Evolutionary conservation across 2,329 filamentous ascomycete species (phyloP).

Genomic region (Teratosphaeria nubilosa): DNA sequence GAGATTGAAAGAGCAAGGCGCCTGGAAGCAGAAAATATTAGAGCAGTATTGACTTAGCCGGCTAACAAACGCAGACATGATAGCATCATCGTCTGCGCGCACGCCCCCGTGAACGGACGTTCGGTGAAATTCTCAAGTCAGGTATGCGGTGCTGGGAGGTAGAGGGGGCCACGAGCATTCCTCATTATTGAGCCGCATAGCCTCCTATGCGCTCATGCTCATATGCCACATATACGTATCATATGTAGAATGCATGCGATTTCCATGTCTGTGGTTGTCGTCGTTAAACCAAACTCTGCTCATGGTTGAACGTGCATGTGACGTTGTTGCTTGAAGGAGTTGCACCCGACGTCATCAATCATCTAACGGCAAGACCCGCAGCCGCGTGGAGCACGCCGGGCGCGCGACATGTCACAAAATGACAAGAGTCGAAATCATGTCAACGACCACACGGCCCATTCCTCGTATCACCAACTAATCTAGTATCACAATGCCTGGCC

Average conservation of each 20-base stretch:
- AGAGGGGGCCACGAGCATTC: neutral
- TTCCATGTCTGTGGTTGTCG: neutral
- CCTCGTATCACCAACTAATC: neutral
- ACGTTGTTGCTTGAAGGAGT: neutral
- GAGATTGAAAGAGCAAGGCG: neutral
- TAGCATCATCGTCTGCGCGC: neutral
- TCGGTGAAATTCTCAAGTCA: neutral
- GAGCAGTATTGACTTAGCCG: neutral
- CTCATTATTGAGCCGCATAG: neutral
- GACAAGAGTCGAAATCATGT: neutral
- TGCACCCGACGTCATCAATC: neutral
- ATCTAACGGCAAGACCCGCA: neutral
- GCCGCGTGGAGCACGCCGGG: neutral
- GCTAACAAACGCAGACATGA: neutral
- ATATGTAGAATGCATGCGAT: too few species aligned
- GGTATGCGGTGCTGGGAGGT: neutral
- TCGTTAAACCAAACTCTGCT: neutral
- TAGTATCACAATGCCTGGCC: neutral
- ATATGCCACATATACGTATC: too few species aligned
- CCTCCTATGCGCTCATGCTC: neutral
- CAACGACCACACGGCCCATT: neutral
- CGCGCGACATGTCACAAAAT: neutral
- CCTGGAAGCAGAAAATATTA: neutral
- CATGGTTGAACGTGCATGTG: neutral
- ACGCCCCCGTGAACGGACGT: neutral